A percentile compares a stretch with the other conserved stretches of the same genome.
Conservation (phyloP, 768 basidiomycete species). For the Suillus luteus region DNA sequence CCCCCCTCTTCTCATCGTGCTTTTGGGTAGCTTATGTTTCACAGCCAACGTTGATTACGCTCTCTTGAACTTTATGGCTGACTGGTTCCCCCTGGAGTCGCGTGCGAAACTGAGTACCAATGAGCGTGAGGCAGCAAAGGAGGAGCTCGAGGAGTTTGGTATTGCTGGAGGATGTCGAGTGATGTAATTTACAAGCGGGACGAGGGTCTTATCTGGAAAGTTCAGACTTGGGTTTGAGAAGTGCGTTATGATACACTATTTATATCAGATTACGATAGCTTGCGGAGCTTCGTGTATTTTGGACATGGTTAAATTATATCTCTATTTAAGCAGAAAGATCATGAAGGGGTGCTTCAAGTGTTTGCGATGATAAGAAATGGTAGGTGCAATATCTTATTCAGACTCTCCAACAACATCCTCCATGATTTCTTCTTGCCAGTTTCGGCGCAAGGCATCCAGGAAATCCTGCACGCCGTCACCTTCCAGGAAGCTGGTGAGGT, state of each 20-base stretch:
- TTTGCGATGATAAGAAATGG: not conserved
- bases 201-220: not conserved
- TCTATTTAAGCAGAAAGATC: constrained; percentile 12
- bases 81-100: constrained; percentile 90
- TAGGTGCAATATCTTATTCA: not conserved
- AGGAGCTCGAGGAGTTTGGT: constrained; percentile 69
- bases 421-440: constrained; percentile 57
- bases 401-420: constrained; percentile 47
- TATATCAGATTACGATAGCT: not conserved
- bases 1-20: not conserved
- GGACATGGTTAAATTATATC: not conserved
- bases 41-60: constrained; percentile 80
- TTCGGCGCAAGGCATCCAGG: constrained; percentile 54
- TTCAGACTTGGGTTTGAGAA: no score
- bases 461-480: constrained; percentile 63
- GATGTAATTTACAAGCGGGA: constrained; percentile 33
- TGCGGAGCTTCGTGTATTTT: not conserved
- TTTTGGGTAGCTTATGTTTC: not conserved
- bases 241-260: not conserved
- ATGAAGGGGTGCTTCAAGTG: not conserved
- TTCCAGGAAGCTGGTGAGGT: constrained; percentile 64
- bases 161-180: constrained; percentile 44
- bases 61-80: constrained; percentile 81
- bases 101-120: constrained; percentile 73
- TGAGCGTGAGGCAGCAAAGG: constrained; percentile 69